These are phyloP conservation scores for Jaminaea rosea DNA, from an alignment of 1,284 basidiomycete species.

Conservation along the genomic window DNA sequence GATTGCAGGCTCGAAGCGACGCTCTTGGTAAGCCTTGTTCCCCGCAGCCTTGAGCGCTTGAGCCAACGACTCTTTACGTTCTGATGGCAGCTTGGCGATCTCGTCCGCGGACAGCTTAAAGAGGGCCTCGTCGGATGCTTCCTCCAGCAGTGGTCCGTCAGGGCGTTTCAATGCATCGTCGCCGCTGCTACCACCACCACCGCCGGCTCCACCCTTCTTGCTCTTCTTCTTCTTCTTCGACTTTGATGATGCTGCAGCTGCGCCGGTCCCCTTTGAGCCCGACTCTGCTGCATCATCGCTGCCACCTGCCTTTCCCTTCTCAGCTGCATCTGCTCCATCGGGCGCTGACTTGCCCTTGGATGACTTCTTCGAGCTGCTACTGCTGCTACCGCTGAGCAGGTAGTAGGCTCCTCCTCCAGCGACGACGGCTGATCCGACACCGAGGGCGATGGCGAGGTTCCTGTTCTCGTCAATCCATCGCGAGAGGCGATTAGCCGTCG, in stretches of 20 bases:
- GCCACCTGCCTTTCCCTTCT: slow-evolving; percentile 1
- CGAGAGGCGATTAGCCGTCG: slow-evolving; percentile 1
- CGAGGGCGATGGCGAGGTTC: slow-evolving; percentile 33
- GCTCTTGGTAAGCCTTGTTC: slow-evolving; percentile 75
- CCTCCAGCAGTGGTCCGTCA: slow-evolving; percentile 39
- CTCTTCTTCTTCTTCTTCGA: slow-evolving; percentile 40
- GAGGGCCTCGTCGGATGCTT: slow-evolving; percentile 37
- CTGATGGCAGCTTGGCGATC: slow-evolving; percentile 26
- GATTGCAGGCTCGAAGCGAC: slow-evolving; percentile 68
- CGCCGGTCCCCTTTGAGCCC: slow-evolving; percentile 10
- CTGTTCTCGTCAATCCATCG: slow-evolving; percentile 41
- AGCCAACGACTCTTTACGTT: slow-evolving; percentile 70
- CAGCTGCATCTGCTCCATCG: too few relatives aligned
- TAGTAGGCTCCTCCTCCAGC: slow-evolving; percentile 37
- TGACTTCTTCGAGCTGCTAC: slow-evolving; percentile 6
- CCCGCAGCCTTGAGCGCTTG: slow-evolving; percentile 76
- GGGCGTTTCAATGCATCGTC: slow-evolving; percentile 10
- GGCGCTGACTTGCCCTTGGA: too few relatives aligned
- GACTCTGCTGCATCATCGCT: slow-evolving; percentile 24
- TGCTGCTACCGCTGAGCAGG: slow-evolving; percentile 18
- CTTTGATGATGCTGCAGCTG: slow-evolving; percentile 13
- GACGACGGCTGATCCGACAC: slow-evolving; percentile 24
- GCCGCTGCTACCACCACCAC: slow-evolving; percentile 1
- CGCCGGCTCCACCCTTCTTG: slow-evolving; percentile 8
- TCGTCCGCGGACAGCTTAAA: slow-evolving; percentile 31